Conservation (phyloP, 1,284 basidiomycete genomes). For the Butyriboletus appendiculatus region DNA sequence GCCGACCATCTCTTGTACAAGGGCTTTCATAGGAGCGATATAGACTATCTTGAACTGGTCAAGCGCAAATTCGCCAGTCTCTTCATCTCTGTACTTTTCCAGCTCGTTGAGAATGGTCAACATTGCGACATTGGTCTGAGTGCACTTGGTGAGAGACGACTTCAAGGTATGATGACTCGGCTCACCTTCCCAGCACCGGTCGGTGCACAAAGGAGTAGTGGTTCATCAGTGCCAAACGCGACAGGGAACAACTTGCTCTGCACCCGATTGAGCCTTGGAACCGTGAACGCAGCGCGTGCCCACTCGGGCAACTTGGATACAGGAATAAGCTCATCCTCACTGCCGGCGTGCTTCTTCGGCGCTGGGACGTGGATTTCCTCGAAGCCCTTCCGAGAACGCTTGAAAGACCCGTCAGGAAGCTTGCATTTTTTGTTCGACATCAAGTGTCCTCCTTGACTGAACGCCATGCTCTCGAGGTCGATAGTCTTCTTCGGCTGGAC, state of each 20-base stretch:
- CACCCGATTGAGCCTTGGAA: slow-evolving; percentile 87
- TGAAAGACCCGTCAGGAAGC: slow-evolving; percentile 97
- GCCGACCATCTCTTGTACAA: slow-evolving; percentile 97
- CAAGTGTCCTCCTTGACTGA: slow-evolving; percentile 93
- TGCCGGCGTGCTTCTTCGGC: slow-evolving; percentile 77
- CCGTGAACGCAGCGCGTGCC: slow-evolving; percentile 86
- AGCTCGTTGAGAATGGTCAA: slow-evolving; percentile 90
- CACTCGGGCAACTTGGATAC: slow-evolving; percentile 81
- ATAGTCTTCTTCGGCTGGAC: slow-evolving; percentile 86
- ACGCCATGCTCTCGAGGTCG: slow-evolving; percentile 94
- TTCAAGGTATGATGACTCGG: slow-evolving; percentile 5
- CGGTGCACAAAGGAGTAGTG: slow-evolving; percentile 94
- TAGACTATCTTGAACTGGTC: slow-evolving; percentile 98
- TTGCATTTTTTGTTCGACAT: slow-evolving; percentile 99
- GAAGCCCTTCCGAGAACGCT: slow-evolving; percentile 94
- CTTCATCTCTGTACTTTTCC: slow-evolving; percentile 80
- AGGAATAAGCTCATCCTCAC: slow-evolving; percentile 74
- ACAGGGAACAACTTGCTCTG: slow-evolving; percentile 93
- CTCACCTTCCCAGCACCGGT: slow-evolving; percentile 97
- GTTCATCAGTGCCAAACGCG: slow-evolving; percentile 94
- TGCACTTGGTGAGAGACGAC: slow-evolving; percentile 4
- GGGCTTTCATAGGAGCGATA: slow-evolving; percentile 98
- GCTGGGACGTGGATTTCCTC: slow-evolving; percentile 98
- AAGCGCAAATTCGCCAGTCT: slow-evolving; percentile 84
- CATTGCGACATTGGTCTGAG: slow-evolving; percentile 96